Evolutionary conservation across 1,284 basidiomycete species (phyloP).

Genomic region (Mycosarcoma maydis): DNA sequence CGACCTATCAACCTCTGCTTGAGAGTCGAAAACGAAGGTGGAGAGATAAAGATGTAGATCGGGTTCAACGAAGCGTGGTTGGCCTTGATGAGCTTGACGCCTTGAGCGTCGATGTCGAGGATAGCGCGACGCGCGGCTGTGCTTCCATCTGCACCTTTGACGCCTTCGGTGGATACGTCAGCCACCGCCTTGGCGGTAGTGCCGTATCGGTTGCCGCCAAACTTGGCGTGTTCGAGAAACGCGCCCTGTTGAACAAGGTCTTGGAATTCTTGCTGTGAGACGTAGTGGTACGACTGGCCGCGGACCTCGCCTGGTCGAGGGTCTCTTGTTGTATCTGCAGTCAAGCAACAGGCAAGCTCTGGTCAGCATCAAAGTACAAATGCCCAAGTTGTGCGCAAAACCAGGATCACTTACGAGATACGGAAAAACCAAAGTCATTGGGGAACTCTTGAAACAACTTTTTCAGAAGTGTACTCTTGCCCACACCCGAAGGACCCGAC

Average conservation of each 20-base stretch:
- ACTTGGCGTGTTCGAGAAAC: slow-evolving; percentile 76
- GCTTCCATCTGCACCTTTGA: slow-evolving; percentile 28
- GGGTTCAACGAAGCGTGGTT: slow-evolving; percentile 78
- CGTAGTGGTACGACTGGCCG: slow-evolving; percentile 75
- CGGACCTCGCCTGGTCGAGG: slow-evolving; percentile 85
- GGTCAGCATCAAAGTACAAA: too few relatives aligned
- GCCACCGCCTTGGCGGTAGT: slow-evolving; percentile 80
- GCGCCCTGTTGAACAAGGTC: slow-evolving; percentile 70
- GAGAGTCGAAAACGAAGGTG: slow-evolving; percentile 75
- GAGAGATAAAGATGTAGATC: slow-evolving; percentile 91
- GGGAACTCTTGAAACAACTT: slow-evolving; percentile 85
- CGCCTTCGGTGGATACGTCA: slow-evolving; percentile 68
- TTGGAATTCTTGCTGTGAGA: slow-evolving; percentile 70
- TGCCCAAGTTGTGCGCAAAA: too few relatives aligned
- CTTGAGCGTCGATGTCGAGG: slow-evolving; percentile 93
- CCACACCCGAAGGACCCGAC: slow-evolving; percentile 88
- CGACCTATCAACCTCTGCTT: slow-evolving; percentile 76
- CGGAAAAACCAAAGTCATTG: slow-evolving; percentile 85
- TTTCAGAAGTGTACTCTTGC: slow-evolving; percentile 90
- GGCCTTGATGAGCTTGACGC: slow-evolving; percentile 75
- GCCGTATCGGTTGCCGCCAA: slow-evolving; percentile 90
- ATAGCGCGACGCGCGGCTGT: slow-evolving; percentile 78
- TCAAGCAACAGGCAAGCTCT: too few relatives aligned
- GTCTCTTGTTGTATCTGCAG: slow-evolving; percentile 85
- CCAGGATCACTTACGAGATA: slow-evolving; percentile 83